These are phyloP conservation scores for Apiotrichum mycotoxinovorans DNA, from an alignment of 1,284 basidiomycete species.

Conservation along the genomic window DNA sequence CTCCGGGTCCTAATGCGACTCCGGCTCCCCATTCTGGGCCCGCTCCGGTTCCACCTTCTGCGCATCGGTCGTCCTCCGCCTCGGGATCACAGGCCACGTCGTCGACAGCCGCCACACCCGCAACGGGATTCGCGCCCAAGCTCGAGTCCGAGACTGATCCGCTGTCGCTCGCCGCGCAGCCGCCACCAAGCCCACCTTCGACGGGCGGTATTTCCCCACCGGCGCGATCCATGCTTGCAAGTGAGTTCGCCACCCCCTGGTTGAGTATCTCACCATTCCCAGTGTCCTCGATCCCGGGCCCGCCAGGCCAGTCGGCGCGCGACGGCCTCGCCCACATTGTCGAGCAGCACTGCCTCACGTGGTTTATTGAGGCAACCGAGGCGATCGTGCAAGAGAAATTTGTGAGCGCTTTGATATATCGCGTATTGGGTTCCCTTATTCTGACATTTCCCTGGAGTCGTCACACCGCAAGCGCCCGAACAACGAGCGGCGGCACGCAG, in stretches of 20 bases:
- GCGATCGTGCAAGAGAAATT: slow-evolving; percentile 8
- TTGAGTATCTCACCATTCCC: neutral
- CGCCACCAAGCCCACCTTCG: too few species aligned
- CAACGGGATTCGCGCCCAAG: too few species aligned
- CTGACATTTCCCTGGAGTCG: too few species aligned
- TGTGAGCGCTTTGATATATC: neutral
- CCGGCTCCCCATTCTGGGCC: too few species aligned
- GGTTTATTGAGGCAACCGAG: slow-evolving; percentile 17
- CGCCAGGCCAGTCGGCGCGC: neutral
- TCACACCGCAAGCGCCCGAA: slow-evolving; percentile 13
- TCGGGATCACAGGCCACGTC: too few species aligned
- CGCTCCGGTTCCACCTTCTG: too few species aligned
- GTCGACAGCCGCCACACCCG: too few species aligned
- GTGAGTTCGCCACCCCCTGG: neutral
- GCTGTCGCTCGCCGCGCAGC: too few species aligned
- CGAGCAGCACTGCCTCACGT: slow-evolving; percentile 12
- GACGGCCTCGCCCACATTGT: slow-evolving; percentile 2
- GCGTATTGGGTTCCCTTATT: too few species aligned
- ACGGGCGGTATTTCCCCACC: neutral
- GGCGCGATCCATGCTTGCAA: neutral
- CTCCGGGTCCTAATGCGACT: too few species aligned
- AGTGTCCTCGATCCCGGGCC: neutral
- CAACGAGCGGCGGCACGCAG: slow-evolving; percentile 7
- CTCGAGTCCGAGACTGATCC: too few species aligned
- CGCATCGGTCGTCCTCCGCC: too few species aligned